A percentile compares a stretch with the other conserved stretches of the same genome.
Conservation (phyloP, 2,329 filamentous ascomycete species). For the Penicillium italicum region DNA sequence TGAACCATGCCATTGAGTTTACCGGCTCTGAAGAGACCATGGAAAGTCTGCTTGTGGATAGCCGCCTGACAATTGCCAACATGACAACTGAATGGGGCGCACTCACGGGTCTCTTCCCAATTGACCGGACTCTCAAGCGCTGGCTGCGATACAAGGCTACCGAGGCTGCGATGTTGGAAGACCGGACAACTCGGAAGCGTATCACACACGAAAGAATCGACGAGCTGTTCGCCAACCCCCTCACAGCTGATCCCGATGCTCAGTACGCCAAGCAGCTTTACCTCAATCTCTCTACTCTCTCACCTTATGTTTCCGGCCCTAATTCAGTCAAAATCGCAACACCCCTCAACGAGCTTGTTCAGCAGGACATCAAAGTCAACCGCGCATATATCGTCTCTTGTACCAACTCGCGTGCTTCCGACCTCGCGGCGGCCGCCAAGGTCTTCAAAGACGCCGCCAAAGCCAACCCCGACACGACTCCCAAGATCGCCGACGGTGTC, state of each 20-base stretch:
- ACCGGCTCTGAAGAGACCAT: constrained; percentile 75
- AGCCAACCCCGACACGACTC: constrained; percentile 56
- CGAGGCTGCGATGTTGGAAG: constrained; percentile 54
- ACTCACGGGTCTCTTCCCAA: constrained; percentile 71
- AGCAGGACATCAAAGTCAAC: constrained; percentile 67
- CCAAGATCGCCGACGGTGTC: constrained; percentile 71
- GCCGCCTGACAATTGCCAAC: constrained; percentile 65
- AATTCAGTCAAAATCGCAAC: constrained; percentile 85
- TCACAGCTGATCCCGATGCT: constrained; percentile 71
- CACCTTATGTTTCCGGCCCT: constrained; percentile 79
- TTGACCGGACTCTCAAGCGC: constrained; percentile 65
- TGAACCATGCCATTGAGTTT: constrained; percentile 91
- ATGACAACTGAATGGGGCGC: constrained; percentile 84
- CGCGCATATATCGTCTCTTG: constrained; percentile 87
- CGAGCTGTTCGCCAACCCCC: constrained; percentile 62
- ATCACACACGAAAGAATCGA: constrained; percentile 71
- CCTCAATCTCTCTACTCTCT: constrained; percentile 76
- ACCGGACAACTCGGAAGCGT: constrained; percentile 1
- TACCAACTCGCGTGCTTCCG: constrained; percentile 79
- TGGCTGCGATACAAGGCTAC: constrained; percentile 80
- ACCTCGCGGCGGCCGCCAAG: constrained; percentile 74
- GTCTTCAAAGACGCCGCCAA: constrained; percentile 77
- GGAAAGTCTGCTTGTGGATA: constrained; percentile 66
- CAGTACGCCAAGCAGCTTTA: constrained; percentile 79
- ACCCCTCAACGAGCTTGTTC: constrained; percentile 63